phyloP scores from a whole-genome alignment of 176 grass and related monocot genomes.

The Paspalum vaginatum region DNA sequence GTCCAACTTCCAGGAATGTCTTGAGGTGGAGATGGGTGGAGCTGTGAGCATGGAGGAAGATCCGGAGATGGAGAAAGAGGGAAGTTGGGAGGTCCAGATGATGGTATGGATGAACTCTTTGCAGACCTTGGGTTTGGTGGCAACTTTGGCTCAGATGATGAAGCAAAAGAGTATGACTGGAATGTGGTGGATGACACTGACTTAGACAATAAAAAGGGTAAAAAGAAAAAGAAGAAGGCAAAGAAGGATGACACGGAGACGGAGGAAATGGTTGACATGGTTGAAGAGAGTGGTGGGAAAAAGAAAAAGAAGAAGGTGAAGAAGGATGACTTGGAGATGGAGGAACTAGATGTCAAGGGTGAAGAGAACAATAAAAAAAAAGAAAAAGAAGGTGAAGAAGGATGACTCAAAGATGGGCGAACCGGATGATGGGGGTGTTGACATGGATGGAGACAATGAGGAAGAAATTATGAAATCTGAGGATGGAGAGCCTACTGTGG shows the following conservation, averaged over 20 bases:
- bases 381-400: neutral
- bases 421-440: conserved; percentile 19
- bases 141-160: conserved; percentile 45
- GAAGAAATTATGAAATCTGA: conserved; percentile 19
- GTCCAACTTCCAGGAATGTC: conserved; percentile 75
- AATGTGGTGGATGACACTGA: neutral
- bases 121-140: conserved; percentile 47
- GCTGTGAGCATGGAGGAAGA: conserved; percentile 60
- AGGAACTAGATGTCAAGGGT: conserved; percentile 5
- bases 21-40: conserved; percentile 73
- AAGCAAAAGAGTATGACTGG: conserved; percentile 35
- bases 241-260: conserved; percentile 39
- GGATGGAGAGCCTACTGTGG: conserved; percentile 35
- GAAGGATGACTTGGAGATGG: conserved; percentile 29
- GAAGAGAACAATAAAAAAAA: conserved; percentile 38
- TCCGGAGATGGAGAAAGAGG: conserved; percentile 73
- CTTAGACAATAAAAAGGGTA: conserved; percentile 45
- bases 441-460: conserved; percentile 42
- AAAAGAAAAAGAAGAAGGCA: conserved; percentile 52
- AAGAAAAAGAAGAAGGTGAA: conserved; percentile 40
- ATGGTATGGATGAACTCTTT: conserved; percentile 74
- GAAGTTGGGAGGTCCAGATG: conserved; percentile 67
- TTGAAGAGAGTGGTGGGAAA: conserved; percentile 25
- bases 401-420: conserved; percentile 13
- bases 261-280: conserved; percentile 4